phyloP scores from a whole-genome alignment of 495 filamentous ascomycete species.

The Trichoderma erinaceum region DNA sequence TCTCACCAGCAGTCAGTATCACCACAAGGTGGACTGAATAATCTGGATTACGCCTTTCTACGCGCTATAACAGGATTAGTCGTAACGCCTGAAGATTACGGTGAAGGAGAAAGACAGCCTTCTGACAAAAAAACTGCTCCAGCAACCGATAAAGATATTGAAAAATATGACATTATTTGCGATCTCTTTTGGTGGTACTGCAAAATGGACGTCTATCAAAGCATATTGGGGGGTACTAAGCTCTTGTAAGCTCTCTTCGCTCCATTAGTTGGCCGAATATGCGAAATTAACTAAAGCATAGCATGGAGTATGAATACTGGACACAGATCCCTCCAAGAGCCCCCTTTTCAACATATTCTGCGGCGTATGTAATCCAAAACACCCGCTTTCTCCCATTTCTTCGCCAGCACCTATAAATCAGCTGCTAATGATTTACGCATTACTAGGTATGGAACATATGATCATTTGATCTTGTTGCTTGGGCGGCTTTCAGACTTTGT shows the following conservation, averaged over 20 bases:
- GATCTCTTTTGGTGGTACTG: slow-evolving; percentile 97
- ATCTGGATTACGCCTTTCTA: slow-evolving; percentile 34
- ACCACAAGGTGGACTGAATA: slow-evolving; percentile 20
- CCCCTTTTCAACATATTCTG: slow-evolving; percentile 55
- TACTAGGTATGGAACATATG: slow-evolving; percentile 67
- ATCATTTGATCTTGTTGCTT: slow-evolving; percentile 77
- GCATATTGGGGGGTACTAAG: slow-evolving; percentile 76
- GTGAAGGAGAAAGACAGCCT: slow-evolving; percentile 16
- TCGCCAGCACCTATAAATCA: background rate
- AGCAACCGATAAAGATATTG: slow-evolving; percentile 58
- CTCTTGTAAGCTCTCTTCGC: slow-evolving; percentile 60
- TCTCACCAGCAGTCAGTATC: background rate
- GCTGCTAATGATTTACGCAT: slow-evolving; percentile 7
- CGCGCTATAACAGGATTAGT: slow-evolving; percentile 31
- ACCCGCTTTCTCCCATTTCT: background rate
- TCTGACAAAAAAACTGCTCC: background rate
- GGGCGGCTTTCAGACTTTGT: slow-evolving; percentile 80
- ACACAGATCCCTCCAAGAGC: slow-evolving; percentile 79
- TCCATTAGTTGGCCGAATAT: background rate
- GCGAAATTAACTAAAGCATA: slow-evolving; percentile 29
- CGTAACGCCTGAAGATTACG: slow-evolving; percentile 30
- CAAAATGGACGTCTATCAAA: slow-evolving; percentile 90
- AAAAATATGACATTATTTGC: slow-evolving; percentile 69
- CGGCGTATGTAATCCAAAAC: background rate
- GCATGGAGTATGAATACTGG: slow-evolving; percentile 75